Base-by-base conservation (phyloP, 805 yeast genomes). In the Saturnispora ahearnii region DNA sequence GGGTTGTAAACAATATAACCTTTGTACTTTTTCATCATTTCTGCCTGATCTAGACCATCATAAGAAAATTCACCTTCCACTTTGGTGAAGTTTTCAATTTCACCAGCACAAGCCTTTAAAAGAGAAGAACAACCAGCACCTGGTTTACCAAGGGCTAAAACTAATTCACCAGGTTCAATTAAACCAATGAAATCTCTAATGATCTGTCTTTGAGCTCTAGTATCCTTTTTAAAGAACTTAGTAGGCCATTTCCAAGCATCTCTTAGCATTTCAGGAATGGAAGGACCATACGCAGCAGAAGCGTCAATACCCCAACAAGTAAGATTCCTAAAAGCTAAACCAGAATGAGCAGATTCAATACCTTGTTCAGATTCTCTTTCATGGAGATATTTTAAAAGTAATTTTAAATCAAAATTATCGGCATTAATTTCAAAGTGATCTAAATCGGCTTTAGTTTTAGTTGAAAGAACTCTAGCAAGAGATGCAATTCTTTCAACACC, bases 61-160 rank as follows among this genome's bases (percentile, higher is more conserved):
- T 82, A 84, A 7, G 71, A 58, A 51, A 84, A 64, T 21, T 73
- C 71, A 54, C 89, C 88, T 38, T 73, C 73, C 36, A 73, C 73
- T 32, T 70, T 68, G 18, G 72, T 66, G 61, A 71, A 74, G 30
- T 68, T 66, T 62, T 57, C 57, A 49, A 68, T 68, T 63, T 74
- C 70, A 59, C 73, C 82, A 11, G 88, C 78, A 55, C 84, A 68
- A 3, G 84, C 74, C 57, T 81, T 80, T 61, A 84, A 68, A 44
- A 84, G 69, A 3, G 88, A 77, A 4, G 90, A 80, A 62, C 90
- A 84, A 44, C 93, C 93, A 28, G 91, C 82, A 57, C 91, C 89
- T 2, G 91, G 89, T 53, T 84, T 75, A 48, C 86, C 87, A 33
- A 82, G 64, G 5, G 84, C 89, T 45, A 84, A 67, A 31, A 80